Conservation (phyloP, 768 basidiomycete genomes). For the Leccinum barrowsii region DNA sequence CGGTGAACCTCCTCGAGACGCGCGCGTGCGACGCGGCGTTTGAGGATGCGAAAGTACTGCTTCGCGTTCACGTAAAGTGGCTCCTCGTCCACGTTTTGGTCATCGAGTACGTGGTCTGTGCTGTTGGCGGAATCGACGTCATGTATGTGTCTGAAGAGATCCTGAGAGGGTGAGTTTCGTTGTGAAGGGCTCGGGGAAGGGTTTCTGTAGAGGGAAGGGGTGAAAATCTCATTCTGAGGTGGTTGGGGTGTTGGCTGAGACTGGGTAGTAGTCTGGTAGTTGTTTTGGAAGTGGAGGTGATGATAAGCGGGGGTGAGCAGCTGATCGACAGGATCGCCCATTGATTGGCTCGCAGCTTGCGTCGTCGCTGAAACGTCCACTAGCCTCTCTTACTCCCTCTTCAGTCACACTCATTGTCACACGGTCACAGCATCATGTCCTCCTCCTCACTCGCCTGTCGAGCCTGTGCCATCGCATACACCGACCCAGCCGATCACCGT, state of each 20-base stretch:
- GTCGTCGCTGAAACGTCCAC: slow-evolving; percentile 25
- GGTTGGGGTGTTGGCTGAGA: slow-evolving; percentile 19
- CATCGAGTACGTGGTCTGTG: slow-evolving; percentile 32
- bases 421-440: slow-evolving; percentile 8
- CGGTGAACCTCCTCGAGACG: slow-evolving; percentile 92
- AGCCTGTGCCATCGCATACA: slow-evolving; percentile 87
- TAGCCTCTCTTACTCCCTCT: background rate
- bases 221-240: slow-evolving; percentile 24
- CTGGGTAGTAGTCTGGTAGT: slow-evolving; percentile 21
- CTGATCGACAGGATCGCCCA: slow-evolving; percentile 57
- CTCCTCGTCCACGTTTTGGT: slow-evolving; percentile 76
- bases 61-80: slow-evolving; percentile 99
- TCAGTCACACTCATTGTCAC: background rate
- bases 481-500: slow-evolving; percentile 81
- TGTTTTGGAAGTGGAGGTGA: slow-evolving; percentile 35
- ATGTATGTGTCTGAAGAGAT: slow-evolving; percentile 33
- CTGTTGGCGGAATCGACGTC: slow-evolving; percentile 13
- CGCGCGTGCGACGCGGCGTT: slow-evolving; percentile 86
- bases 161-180: slow-evolving; percentile 27
- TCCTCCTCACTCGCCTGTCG: slow-evolving; percentile 62
- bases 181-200: slow-evolving; percentile 30
- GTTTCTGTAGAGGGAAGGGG: slow-evolving; percentile 24
- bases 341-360: slow-evolving; percentile 44
- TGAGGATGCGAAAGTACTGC: slow-evolving; percentile 98
- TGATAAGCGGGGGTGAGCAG: slow-evolving; percentile 60